Percentiles rank a stretch among this genome's conserved stretches.
Evolutionary conservation across 1,284 basidiomycete genomes (phyloP).

Genomic region (Phellopilus nigrolimitatus): DNA sequence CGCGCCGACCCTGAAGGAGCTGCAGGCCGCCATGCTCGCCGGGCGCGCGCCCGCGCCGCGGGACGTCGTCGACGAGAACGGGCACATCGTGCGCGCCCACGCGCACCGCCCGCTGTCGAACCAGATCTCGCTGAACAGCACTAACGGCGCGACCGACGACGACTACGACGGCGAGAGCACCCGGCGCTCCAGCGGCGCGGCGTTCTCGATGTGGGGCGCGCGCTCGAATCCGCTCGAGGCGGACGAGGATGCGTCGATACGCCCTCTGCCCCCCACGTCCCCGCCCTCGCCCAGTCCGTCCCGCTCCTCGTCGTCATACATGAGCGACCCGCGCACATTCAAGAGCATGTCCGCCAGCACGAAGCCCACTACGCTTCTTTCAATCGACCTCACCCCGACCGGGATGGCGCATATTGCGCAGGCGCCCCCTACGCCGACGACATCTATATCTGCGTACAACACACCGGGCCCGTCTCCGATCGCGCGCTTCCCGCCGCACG

Average conservation of each 20-base stretch:
- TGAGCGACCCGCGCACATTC: conserved; percentile 76
- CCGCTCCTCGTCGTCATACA: conserved; percentile 72
- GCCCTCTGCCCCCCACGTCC: conserved; percentile 80
- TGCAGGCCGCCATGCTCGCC: not conserved
- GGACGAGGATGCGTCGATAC: conserved; percentile 85
- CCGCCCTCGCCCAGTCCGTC: conserved; percentile 82
- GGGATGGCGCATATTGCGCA: conserved; percentile 91
- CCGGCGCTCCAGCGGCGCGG: conserved; percentile 50
- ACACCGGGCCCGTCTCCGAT: conserved; percentile 22
- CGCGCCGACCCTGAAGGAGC: conserved; percentile 13
- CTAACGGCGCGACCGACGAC: conserved; percentile 42
- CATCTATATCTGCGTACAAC: conserved; percentile 17
- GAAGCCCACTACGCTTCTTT: conserved; percentile 91
- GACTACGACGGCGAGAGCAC: conserved; percentile 41
- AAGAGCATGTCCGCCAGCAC: conserved; percentile 83
- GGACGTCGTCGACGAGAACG: conserved; percentile 34
- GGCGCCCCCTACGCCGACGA: conserved; percentile 54
- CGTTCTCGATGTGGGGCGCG: conserved; percentile 64
- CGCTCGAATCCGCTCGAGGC: conserved; percentile 70
- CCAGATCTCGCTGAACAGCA: conserved; percentile 61
- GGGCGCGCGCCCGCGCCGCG: conserved; percentile 22
- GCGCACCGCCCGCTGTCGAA: conserved; percentile 39
- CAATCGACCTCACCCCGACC: conserved; percentile 73
- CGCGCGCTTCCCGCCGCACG: conserved; percentile 50
- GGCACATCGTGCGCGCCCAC: conserved; percentile 27